Percentiles rank a stretch among this genome's conserved stretches.
Evolutionary conservation across 179 eudicot genomes (phyloP).

Genomic region (Patellifolia procumbens): DNA sequence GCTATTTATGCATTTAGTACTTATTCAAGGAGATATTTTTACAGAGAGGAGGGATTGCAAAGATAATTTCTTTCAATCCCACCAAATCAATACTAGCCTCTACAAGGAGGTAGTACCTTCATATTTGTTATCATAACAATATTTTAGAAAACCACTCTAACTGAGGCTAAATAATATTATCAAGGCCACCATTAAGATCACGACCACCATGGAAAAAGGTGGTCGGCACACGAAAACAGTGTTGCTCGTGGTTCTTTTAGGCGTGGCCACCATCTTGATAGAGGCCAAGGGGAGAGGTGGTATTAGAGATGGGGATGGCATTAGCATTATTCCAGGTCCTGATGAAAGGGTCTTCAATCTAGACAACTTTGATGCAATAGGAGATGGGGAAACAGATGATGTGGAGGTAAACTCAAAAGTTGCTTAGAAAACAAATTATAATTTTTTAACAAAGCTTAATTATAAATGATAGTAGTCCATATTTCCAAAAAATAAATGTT

Average conservation of each 20-base stretch:
- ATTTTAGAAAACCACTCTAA: neutral
- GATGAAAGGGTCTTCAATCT: conserved; percentile 51
- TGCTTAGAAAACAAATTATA: neutral
- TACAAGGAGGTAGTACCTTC: conserved; percentile 11
- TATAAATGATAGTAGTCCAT: neutral
- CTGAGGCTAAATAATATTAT: neutral
- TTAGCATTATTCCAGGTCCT: conserved; percentile 20
- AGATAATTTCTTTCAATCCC: neutral
- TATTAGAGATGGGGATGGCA: conserved; percentile 30
- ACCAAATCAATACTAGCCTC: conserved; percentile 22
- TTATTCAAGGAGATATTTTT: neutral
- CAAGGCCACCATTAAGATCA: neutral
- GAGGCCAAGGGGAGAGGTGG: conserved; percentile 32
- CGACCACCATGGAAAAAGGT: conserved; percentile 22
- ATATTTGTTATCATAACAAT: neutral
- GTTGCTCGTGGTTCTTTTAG: conserved; percentile 13
- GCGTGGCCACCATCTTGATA: conserved; percentile 24
- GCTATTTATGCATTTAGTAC: neutral
- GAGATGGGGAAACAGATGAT: conserved; percentile 45
- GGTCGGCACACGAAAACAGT: neutral
- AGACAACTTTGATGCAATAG: conserved; percentile 45
- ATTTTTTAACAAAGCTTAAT: neutral
- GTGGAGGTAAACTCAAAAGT: conserved; percentile 38
- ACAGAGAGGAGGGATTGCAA: neutral
- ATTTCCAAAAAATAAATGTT: too few species aligned